Base-by-base conservation (phyloP, 129 eudicot species). In the Solidago caesia region DNA sequence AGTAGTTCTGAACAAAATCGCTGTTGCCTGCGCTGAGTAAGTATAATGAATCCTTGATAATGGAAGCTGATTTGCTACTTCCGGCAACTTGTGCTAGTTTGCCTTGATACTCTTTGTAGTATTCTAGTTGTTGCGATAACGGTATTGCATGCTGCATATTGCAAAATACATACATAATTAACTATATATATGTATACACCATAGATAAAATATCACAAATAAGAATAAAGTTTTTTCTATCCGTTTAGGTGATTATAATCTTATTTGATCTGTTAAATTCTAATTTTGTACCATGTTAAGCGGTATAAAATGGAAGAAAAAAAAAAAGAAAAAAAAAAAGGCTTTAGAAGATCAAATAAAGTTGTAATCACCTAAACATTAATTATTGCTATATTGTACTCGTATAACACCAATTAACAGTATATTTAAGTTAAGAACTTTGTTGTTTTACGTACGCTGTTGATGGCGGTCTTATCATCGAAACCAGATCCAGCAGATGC, bases 401-500 rank as follows among this genome's bases (percentile, higher is more conserved):
- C 21, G 21, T 21, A 33, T 33, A 33, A 33, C 2, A 33, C 39
- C 39, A 33, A 2, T 33, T 33, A 33, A 33, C 0, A 33, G 3
- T 33, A 33, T 33, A 33, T 33, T 33, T 33, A 25, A 66, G 67
- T 53, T 56, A 4, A 45, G 39, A 67, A 56, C 45, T 7, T 16
- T 46, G 73, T 49, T 46, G 0, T 10, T n/a, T 77, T 83, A 93
- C 98, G 51, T 83, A 93, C 98, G 57, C 80, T 88, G 4, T 78
- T 71, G 63, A 68, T 5, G 70, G 98, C 84, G n/a, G 98, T 86
- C 79, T 79, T 82, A 26, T 93, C 97, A 80, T 93, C 98, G 68
- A 81, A 93, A 58, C 98, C 98, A 64, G 97, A 76, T 77, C 91
- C 98, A 41, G 98, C 98, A 21, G 98, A 93, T 14, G 97, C 98